Evolutionary conservation across 192 early-diverging fungal species (phyloP).

Genomic region (Umbelopsis ramanniana): DNA sequence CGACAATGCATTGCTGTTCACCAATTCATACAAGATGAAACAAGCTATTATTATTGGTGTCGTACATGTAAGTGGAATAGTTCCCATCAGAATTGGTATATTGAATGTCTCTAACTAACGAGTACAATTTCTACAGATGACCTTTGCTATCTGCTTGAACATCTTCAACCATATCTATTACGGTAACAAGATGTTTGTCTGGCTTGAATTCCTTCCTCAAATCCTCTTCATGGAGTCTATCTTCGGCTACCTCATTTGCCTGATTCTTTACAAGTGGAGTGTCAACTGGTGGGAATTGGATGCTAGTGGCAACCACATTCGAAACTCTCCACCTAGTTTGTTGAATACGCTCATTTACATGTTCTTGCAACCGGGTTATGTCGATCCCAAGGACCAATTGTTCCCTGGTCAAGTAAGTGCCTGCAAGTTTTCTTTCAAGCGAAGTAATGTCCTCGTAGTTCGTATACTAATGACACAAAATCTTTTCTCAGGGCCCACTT

Average conservation of each 20-base stretch:
- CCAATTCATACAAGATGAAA: constrained; percentile 99
- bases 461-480: background rate
- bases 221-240: constrained; percentile 90
- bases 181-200: constrained; percentile 78
- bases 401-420: constrained; percentile 81
- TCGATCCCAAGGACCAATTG: constrained; percentile 69
- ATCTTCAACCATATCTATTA: constrained; percentile 93
- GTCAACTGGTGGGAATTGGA: constrained; percentile 86
- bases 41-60: constrained; percentile 96
- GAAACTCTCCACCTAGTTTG: constrained; percentile 86
- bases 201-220: constrained; percentile 91
- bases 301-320: constrained; percentile 60
- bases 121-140: constrained; percentile 64
- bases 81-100: too few relatives aligned
- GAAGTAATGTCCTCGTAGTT: background rate
- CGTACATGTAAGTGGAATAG: constrained; percentile 63
- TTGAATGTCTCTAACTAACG: background rate
- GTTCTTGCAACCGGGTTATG: constrained; percentile 91
- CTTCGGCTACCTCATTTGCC: constrained; percentile 93
- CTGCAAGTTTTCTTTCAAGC: background rate
- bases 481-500: constrained; percentile 53
- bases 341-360: constrained; percentile 99
- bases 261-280: constrained; percentile 97
- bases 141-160: constrained; percentile 89
- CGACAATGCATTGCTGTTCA: constrained; percentile 93